Base-by-base conservation (phyloP, 202 grass and related monocot species). In the Elaeis oleifera region DNA sequence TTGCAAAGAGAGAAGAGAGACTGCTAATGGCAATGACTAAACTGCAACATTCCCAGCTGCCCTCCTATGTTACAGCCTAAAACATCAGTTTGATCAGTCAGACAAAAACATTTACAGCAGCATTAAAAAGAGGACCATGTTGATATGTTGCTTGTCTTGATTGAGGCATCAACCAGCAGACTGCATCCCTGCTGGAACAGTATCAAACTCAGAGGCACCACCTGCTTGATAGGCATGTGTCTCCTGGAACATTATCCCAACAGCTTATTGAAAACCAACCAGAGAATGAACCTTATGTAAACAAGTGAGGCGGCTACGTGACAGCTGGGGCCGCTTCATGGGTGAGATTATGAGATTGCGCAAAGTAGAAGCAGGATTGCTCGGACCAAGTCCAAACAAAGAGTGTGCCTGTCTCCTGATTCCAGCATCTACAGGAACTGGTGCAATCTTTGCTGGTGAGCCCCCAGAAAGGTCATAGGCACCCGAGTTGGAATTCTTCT, bases 301-400 rank as follows among this genome's bases (percentile, higher is more conserved):
- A 90, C 75, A 90, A 63, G 15, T 81, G 78, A 60, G 65, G 23
- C 80, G 80, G 72, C 80, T 71, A 52, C 69, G 75, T 6, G 74
- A 80, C 15, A 83, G 65, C 60, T 80, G 81, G 54, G 90, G 71
- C 29, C 83, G 80, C 31, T 90, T 90, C 58, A 87, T 75, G 1
- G 90, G 90, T 21, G 90, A 74, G 39, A 95, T 84, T 74, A 90
- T 90, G 71, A 95, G 79, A 74, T 90, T 76, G 24, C 83, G 78
- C 74, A 90, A 81, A 55, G 80, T 69, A 18, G 74, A 63, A 1
- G 83, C 59, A 19, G 80, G 76, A 67, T 90, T 90, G 54, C 65
- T 82, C 39, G 68, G 61, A 29, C 69, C 68, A 74, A 71, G 70
- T 75, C 83, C 79, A 16, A 95, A 84, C 36, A 69, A 66, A 17